These are phyloP conservation scores for Arabidopsis arenosa DNA, from an alignment of 345 rosid genomes.

Conservation along the genomic window DNA sequence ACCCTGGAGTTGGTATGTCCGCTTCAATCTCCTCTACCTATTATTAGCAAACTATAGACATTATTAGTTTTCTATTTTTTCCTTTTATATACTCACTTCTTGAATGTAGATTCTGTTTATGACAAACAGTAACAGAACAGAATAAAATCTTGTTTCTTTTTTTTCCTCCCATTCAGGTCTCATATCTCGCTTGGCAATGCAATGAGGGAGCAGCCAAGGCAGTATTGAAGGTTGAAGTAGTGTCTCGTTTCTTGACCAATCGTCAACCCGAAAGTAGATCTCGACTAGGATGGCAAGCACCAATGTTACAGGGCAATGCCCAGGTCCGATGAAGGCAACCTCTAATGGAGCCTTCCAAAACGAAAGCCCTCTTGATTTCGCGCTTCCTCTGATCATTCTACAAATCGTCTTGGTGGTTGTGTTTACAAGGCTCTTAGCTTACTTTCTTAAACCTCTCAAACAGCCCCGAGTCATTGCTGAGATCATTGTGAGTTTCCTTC, in stretches of 20 bases:
- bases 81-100: slow-evolving; percentile 31
- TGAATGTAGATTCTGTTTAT: slow-evolving; percentile 22
- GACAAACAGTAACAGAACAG: slow-evolving; percentile 2
- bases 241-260: slow-evolving; percentile 20
- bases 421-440: slow-evolving; percentile 64
- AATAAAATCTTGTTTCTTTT: slow-evolving; percentile 27
- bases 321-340: slow-evolving; percentile 69
- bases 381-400: slow-evolving; percentile 73
- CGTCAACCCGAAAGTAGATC: slow-evolving; percentile 1
- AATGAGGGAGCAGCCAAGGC: slow-evolving; percentile 32
- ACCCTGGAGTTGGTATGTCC: slow-evolving; percentile 44
- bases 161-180: slow-evolving; percentile 14
- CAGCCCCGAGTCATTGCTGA: slow-evolving; percentile 87
- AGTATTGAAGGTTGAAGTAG: slow-evolving; percentile 31
- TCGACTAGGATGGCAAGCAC: slow-evolving; percentile 31
- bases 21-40: slow-evolving; percentile 32
- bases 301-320: slow-evolving; percentile 45
- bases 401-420: slow-evolving; percentile 71
- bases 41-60: slow-evolving; percentile 34
- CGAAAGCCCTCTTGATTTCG: slow-evolving; percentile 75
- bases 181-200: slow-evolving; percentile 23
- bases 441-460: slow-evolving; percentile 62
- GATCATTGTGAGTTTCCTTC: slow-evolving; percentile 61
- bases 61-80: slow-evolving; percentile 34
- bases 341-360: slow-evolving; percentile 78